These are phyloP conservation scores for Annona cherimola DNA, from an alignment of 164 flowering plant genomes.

Conservation along the genomic window DNA sequence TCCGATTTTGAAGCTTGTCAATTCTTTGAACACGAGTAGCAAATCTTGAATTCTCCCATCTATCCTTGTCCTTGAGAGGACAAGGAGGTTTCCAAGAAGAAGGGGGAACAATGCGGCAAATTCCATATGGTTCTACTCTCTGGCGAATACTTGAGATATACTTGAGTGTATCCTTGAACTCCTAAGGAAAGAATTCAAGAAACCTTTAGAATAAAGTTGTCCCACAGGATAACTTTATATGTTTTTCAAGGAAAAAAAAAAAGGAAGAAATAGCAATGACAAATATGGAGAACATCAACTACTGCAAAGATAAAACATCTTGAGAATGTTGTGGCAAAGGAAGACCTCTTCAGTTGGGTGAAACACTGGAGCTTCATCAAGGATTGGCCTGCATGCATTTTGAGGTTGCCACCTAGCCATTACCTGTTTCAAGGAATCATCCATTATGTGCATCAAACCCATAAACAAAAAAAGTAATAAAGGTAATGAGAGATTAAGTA, in stretches of 20 bases:
- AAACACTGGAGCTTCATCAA: constrained; percentile 90
- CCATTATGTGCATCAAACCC: constrained; percentile 5
- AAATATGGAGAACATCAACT: background rate
- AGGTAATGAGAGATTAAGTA: background rate
- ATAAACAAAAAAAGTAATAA: background rate
- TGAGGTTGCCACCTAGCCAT: constrained; percentile 81
- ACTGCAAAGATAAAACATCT: background rate
- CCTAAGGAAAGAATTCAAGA: constrained; percentile 40
- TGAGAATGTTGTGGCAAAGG: background rate
- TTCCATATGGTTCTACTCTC: constrained; percentile 79
- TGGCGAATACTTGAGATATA: constrained; percentile 69
- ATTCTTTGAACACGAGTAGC: constrained; percentile 68
- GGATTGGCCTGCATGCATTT: constrained; percentile 55
- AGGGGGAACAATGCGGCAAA: constrained; percentile 94
- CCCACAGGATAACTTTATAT: constrained; percentile 1
- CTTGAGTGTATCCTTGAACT: constrained; percentile 72
- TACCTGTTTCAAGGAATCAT: constrained; percentile 51
- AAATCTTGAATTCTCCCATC: constrained; percentile 67
- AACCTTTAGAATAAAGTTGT: constrained; percentile 8
- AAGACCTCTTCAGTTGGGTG: constrained; percentile 91
- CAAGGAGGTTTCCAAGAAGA: constrained; percentile 91
- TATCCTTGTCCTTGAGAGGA: constrained; percentile 53
- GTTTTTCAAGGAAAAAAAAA: background rate
- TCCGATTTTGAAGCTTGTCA: constrained; percentile 78
- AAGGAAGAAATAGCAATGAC: background rate